Evolutionary conservation across 768 basidiomycete species (phyloP), one percentile per base, ranked within the genome.

Genomic region (Lactarius trivialis): DNA sequence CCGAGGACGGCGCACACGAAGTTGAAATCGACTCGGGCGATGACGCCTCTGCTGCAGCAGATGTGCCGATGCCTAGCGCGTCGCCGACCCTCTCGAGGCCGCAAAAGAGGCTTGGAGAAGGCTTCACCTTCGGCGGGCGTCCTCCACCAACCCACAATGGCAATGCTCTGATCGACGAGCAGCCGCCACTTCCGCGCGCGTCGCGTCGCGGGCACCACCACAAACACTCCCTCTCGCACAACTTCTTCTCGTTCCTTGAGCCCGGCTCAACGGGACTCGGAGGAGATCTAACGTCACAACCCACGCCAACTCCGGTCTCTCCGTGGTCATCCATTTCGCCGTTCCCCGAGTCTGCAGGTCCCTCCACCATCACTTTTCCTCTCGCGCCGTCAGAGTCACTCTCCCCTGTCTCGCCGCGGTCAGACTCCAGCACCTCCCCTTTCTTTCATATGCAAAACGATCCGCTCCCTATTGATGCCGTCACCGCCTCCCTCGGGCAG

Each of bases 171-270:
- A 5, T 19, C 52, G 61, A 43, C 65, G 37, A 59, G 65, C 61
- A 77, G 68, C 54, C 74, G 64, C 30, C 68, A 64, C 57, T 49
- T 24, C 43, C 58, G 66, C 68, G 76, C 0, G 67, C 79, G 3
- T 75, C 78, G 11, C 77, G 85, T 37, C 75, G 88, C 43, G 91
- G 91, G 0, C 91, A 93, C 69, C 88, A 97, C 73, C 94, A 96
- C 70, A 93, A 93, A 73, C 94, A 96, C 73, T 96, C 93, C 0
- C 73, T 94, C 12, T 96, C 93, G 0, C 93, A 97, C 72, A 93
- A 91, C 69, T 94, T 97, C 74, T 96, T 96, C 75, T 93, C 93
- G 0, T 97, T 97, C 71, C 85, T 98, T 48, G 93, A 95, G 67
- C 93, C 93, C 1, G 85, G 84, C 30, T 67, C 67, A 53, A 54